Evolutionary conservation across 768 basidiomycete genomes (phyloP).

Genomic region (Amanita muscaria): DNA sequence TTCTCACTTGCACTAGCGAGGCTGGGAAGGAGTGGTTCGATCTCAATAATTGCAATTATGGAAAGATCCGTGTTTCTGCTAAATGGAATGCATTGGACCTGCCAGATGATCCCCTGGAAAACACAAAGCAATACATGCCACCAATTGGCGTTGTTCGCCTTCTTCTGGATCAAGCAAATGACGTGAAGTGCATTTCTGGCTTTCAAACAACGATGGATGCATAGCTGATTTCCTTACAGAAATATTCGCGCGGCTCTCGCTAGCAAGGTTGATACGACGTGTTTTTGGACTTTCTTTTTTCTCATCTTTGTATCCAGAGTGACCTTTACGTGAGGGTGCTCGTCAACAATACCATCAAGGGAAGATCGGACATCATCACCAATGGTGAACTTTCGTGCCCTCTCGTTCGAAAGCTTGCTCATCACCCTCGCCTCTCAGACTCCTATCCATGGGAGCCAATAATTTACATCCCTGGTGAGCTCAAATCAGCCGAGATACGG

Average conservation of each 20-base stretch:
- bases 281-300: background rate
- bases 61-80: conserved; percentile 71
- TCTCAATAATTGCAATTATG: conserved; percentile 63
- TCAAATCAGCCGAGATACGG: conserved; percentile 2
- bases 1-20: conserved; percentile 61
- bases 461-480: conserved; percentile 75
- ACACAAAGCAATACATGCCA: conserved; percentile 74
- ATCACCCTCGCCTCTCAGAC: conserved; percentile 42
- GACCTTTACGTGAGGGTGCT: conserved; percentile 93
- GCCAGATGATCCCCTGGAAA: conserved; percentile 87
- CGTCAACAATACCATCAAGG: conserved; percentile 65
- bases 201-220: background rate
- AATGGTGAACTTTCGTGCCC: conserved; percentile 53
- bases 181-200: conserved; percentile 61
- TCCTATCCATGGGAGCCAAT: conserved; percentile 96
- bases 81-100: conserved; percentile 94
- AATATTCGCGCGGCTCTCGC: conserved; percentile 89
- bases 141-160: conserved; percentile 90
- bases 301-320: conserved; percentile 38
- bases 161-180: conserved; percentile 74
- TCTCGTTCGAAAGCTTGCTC: conserved; percentile 2
- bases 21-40: conserved; percentile 88
- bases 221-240: conserved; percentile 24
- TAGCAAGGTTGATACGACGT: conserved; percentile 55
- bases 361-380: conserved; percentile 84